Evolutionary conservation across 2,329 filamentous ascomycete genomes (phyloP).

Genomic region (Aureobasidium sp.): DNA sequence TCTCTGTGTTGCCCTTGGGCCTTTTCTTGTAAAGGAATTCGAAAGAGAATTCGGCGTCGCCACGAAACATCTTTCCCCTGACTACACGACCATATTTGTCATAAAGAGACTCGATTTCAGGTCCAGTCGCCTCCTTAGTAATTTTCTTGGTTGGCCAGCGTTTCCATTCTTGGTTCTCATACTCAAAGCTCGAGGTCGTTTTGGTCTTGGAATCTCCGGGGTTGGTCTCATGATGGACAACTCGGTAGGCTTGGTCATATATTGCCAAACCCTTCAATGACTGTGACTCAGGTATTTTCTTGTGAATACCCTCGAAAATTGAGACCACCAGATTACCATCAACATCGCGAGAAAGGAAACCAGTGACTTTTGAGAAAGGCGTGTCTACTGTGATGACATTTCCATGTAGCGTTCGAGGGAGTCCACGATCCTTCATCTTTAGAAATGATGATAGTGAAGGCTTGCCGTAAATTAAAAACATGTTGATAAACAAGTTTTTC

Average conservation of each 20-base stretch:
- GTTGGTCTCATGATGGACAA: constrained; percentile 9
- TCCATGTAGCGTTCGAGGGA: constrained; percentile 15
- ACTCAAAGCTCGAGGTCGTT: constrained; percentile 13
- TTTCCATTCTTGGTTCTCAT: constrained; percentile 12
- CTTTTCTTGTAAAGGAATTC: constrained; percentile 18
- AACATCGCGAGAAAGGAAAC: constrained; percentile 17
- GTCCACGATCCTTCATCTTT: constrained; percentile 13
- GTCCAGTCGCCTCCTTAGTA: constrained; percentile 8
- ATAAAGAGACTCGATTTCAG: constrained; percentile 7
- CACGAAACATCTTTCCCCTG: constrained; percentile 15
- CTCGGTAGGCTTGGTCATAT: constrained; percentile 16
- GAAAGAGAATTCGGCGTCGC: constrained; percentile 15
- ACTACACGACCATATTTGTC: constrained; percentile 19
- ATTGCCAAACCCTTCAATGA: constrained; percentile 7
- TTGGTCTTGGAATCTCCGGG: not conserved
- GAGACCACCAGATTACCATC: constrained; percentile 13
- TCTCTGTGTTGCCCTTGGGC: constrained; percentile 17
- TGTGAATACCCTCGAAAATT: constrained; percentile 16
- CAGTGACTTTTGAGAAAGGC: constrained; percentile 14
- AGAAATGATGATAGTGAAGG: not conserved
- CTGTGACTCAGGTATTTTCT: not conserved
- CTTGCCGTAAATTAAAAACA: constrained; percentile 12
- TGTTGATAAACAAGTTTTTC: constrained; percentile 16
- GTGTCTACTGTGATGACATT: constrained; percentile 16
- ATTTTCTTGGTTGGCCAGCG: constrained; percentile 17